phyloP scores from a whole-genome alignment of 108 stramenopile species.

The Aurantiochytrium sp. region DNA sequence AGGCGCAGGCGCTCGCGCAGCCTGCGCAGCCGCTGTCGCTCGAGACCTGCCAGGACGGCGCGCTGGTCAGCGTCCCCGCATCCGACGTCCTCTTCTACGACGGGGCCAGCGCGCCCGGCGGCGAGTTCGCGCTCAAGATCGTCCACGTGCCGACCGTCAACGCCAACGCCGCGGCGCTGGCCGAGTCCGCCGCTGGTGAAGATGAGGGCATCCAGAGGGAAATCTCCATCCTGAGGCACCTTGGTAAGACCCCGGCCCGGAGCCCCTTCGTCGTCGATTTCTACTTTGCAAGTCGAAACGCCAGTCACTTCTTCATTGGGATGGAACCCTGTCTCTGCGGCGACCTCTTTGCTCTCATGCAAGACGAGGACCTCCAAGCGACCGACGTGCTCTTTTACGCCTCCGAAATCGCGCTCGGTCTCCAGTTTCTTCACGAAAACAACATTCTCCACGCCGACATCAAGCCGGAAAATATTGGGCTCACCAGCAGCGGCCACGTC shows the following conservation, averaged over 20 bases:
- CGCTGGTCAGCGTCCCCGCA: background rate
- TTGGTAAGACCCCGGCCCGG: slow-evolving; percentile 37
- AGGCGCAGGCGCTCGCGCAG: too few relatives aligned
- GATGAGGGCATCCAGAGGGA: slow-evolving; percentile 45
- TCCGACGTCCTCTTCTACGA: background rate
- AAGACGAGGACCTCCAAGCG: slow-evolving; percentile 50
- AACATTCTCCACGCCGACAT: slow-evolving; percentile 91
- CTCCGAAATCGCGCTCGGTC: slow-evolving; percentile 60
- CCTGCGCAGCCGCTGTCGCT: too few relatives aligned
- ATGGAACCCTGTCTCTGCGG: slow-evolving; percentile 57
- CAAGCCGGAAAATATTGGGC: slow-evolving; percentile 64
- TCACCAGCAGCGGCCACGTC: slow-evolving; percentile 57
- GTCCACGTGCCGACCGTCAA: background rate
- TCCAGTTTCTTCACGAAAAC: slow-evolving; percentile 65
- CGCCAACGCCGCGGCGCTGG: background rate
- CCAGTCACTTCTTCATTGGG: slow-evolving; percentile 48
- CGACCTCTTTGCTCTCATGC: slow-evolving; percentile 60
- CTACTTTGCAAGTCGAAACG: slow-evolving; percentile 51
- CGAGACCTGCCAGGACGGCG: background rate
- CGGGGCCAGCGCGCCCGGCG: background rate
- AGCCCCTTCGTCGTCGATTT: slow-evolving; percentile 61
- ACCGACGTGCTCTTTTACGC: slow-evolving; percentile 56
- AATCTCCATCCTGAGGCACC: slow-evolving; percentile 53
- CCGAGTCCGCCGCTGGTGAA: background rate
- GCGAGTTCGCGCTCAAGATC: background rate